These are phyloP conservation scores for Mortierella sp. DNA, from an alignment of 371 early-diverging fungal species.

Conservation along the genomic window DNA sequence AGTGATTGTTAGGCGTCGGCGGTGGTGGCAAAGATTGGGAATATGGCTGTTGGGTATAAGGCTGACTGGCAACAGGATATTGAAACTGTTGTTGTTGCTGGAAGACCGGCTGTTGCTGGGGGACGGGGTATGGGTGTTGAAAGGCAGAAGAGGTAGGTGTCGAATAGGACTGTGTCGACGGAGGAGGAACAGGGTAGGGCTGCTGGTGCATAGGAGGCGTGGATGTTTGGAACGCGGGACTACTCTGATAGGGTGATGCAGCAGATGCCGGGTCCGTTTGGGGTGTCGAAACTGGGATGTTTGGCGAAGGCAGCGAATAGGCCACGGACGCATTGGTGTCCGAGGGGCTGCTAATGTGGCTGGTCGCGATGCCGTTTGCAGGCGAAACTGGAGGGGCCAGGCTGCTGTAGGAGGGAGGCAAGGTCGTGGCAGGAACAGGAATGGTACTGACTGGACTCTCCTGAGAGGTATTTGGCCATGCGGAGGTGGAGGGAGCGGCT, in stretches of 20 bases:
- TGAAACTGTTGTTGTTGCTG: neutral
- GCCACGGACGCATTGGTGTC: neutral
- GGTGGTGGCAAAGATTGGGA: neutral
- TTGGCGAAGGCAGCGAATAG: constrained; percentile 22
- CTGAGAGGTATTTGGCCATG: neutral
- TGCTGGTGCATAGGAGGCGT: neutral
- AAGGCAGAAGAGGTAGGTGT: neutral
- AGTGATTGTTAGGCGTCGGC: neutral
- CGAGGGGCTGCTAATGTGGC: neutral
- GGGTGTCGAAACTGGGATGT: constrained; percentile 5
- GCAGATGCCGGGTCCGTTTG: neutral
- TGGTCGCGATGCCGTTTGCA: neutral
- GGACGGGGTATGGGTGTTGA: too few species aligned
- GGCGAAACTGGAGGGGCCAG: constrained; percentile 3
- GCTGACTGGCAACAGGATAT: neutral
- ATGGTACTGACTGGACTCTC: neutral
- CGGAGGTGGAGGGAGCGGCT: neutral
- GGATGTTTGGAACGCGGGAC: constrained; percentile 3
- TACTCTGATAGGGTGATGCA: constrained; percentile 15
- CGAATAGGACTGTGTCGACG: neutral
- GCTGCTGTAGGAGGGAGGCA: constrained; percentile 16
- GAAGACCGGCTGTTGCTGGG: neutral
- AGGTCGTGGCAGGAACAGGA: neutral
- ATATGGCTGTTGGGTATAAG: constrained; percentile 11
- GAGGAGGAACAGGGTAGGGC: constrained; percentile 3